Conservation (phyloP, 148 eudicot genomes). For the Simmondsia chinensis region DNA sequence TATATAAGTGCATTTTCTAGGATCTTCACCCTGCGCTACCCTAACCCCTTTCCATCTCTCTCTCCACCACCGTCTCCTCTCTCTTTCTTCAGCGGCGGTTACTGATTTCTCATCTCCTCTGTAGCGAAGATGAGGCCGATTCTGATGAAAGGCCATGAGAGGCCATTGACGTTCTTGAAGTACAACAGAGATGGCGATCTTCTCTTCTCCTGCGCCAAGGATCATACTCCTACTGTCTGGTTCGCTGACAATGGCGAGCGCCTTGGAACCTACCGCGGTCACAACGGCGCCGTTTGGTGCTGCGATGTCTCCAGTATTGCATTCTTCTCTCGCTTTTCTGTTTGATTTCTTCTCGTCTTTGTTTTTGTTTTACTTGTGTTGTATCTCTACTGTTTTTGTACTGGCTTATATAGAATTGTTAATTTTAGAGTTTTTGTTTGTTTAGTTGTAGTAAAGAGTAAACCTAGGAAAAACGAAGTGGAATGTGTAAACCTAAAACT, state of each 20-base stretch:
- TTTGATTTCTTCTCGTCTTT: not conserved
- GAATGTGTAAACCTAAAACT: too few species aligned
- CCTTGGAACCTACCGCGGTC: constrained; percentile 86
- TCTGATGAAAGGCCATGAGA: constrained; percentile 97
- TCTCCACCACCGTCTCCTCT: too few species aligned
- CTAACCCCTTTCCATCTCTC: too few species aligned
- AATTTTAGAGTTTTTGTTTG: not conserved
- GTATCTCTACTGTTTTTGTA: not conserved
- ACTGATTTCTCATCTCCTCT: too few species aligned
- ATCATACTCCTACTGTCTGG: constrained; percentile 74
- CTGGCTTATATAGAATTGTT: not conserved
- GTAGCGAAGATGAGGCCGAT: constrained; percentile 76
- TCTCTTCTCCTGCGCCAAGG: constrained; percentile 66
- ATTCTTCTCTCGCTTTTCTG: not conserved
- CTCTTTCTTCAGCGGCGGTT: too few species aligned
- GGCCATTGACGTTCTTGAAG: constrained; percentile 84
- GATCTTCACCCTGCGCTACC: too few species aligned
- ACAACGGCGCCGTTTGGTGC: constrained; percentile 95
- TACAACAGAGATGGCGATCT: constrained; percentile 82
- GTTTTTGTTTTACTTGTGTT: not conserved
- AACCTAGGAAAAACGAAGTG: too few species aligned
- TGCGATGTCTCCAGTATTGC: constrained; percentile 65
- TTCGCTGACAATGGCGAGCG: constrained; percentile 76
- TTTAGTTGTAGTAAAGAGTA: too few species aligned
- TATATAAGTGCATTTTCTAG: too few species aligned